Percentiles rank a stretch among this genome's conserved stretches.
These are phyloP conservation scores for Priceomyces fermenticarens DNA, from an alignment of 805 yeast species.

Conservation along the genomic window DNA sequence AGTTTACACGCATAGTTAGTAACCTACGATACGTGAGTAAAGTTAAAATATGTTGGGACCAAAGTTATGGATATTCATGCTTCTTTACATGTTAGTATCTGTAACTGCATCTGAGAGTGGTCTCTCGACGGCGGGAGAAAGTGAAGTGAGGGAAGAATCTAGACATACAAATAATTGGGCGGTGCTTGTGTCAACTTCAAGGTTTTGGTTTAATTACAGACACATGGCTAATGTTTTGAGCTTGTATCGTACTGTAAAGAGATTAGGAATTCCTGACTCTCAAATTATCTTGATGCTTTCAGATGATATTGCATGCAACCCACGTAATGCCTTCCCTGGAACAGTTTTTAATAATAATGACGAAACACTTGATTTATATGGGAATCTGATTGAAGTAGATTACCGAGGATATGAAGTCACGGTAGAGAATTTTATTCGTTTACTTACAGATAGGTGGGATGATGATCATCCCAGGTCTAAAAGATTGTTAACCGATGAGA, in stretches of 20 bases:
- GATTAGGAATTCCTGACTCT: slow-evolving; percentile 96
- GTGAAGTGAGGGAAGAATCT: slow-evolving; percentile 24
- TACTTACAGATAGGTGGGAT: slow-evolving; percentile 94
- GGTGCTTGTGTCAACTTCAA: slow-evolving; percentile 88
- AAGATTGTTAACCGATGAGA: slow-evolving; percentile 86
- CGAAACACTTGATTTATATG: slow-evolving; percentile 87
- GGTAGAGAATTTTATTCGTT: slow-evolving; percentile 90
- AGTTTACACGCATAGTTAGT: too few relatives aligned
- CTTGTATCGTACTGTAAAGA: slow-evolving; percentile 91
- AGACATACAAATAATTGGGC: slow-evolving; percentile 75
- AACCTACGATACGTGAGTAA: too few relatives aligned
- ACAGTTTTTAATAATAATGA: slow-evolving; percentile 93
- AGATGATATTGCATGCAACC: slow-evolving; percentile 96
- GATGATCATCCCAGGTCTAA: slow-evolving; percentile 91
- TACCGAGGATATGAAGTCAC: slow-evolving; percentile 98
- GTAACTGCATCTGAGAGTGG: too few relatives aligned
- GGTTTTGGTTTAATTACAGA: slow-evolving; percentile 98
- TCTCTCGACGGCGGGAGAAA: slow-evolving; percentile 10
- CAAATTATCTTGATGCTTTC: slow-evolving; percentile 94
- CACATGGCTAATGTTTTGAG: slow-evolving; percentile 96
- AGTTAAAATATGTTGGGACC: too few relatives aligned
- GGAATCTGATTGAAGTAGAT: slow-evolving; percentile 93
- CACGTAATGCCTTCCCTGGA: slow-evolving; percentile 94
- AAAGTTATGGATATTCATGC: too few relatives aligned
- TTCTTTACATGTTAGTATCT: too few relatives aligned